Evolutionary conservation across 2,329 filamentous ascomycete genomes (phyloP).

Genomic region (Bipolaris oryzae): DNA sequence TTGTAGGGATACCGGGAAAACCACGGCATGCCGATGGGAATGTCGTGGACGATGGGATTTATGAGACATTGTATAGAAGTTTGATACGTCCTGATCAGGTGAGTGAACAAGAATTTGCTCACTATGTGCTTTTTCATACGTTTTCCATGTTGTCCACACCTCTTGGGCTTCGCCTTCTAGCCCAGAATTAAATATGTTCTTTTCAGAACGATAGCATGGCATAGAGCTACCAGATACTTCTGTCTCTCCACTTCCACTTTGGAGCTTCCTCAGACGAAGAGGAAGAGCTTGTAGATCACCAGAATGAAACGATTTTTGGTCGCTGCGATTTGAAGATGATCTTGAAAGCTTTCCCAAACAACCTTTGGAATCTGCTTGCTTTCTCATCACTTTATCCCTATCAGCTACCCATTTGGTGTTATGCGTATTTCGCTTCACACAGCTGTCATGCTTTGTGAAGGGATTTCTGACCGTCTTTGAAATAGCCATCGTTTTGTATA

Average conservation of each 20-base stretch:
- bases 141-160: constrained; percentile 29
- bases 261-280: background rate
- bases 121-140: constrained; percentile 18
- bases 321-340: background rate
- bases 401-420: constrained; percentile 11
- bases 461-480: constrained; percentile 8
- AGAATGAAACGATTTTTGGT: background rate
- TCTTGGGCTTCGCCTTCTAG: constrained; percentile 38
- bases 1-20: constrained; percentile 5
- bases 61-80: background rate
- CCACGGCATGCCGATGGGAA: background rate
- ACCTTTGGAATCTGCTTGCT: background rate
- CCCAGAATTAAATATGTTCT: constrained; percentile 29
- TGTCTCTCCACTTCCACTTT: background rate
- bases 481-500: constrained; percentile 1
- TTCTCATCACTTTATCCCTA: background rate
- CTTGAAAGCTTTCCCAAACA: background rate
- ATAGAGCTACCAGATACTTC: background rate
- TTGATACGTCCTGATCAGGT: background rate
- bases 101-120: background rate
- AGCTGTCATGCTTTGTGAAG: constrained; percentile 10
- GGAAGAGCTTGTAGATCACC: too few relatives aligned
- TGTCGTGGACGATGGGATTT: too few relatives aligned
- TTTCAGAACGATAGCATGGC: constrained; percentile 15
- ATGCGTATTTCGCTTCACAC: constrained; percentile 9